phyloP scores from a whole-genome alignment of 2,329 filamentous ascomycete species.

The Knufia petricola region DNA sequence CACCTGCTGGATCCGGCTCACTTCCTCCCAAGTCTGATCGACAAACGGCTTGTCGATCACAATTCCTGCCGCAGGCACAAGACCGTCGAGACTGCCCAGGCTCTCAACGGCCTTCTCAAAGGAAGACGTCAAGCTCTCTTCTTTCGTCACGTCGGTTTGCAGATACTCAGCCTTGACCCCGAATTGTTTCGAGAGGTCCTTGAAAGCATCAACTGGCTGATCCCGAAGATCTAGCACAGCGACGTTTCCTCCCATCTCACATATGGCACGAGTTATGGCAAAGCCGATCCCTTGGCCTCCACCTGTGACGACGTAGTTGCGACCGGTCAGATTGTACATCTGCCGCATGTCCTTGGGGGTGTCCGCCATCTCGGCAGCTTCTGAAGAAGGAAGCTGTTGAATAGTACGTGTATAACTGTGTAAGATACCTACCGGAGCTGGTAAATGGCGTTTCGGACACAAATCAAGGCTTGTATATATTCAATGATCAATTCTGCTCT shows the following conservation, averaged over 20 bases:
- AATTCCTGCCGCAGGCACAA: conserved; percentile 29
- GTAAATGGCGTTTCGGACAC: too few species aligned
- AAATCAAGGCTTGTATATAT: too few species aligned
- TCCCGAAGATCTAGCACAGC: conserved; percentile 26
- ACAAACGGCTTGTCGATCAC: conserved; percentile 38
- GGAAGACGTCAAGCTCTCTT: conserved; percentile 33
- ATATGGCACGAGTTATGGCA: conserved; percentile 31
- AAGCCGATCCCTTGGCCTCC: conserved; percentile 35
- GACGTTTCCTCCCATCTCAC: conserved; percentile 35
- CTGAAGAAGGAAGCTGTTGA: too few species aligned
- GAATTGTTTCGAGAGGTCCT: conserved; percentile 31
- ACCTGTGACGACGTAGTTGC: conserved; percentile 33
- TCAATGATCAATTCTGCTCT: too few species aligned
- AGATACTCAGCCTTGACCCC: conserved; percentile 37
- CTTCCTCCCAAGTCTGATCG: conserved; percentile 37
- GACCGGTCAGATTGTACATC: conserved; percentile 28
- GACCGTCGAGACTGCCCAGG: conserved; percentile 35
- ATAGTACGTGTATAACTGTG: too few species aligned
- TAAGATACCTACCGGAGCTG: too few species aligned
- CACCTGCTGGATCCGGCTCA: conserved; percentile 33
- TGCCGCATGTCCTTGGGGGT: conserved; percentile 1
- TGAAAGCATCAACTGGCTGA: conserved; percentile 27
- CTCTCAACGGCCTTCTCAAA: conserved; percentile 33
- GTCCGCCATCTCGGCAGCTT: not conserved
- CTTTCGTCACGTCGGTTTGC: conserved; percentile 38